These are phyloP conservation scores for Cyberlindnera maritima DNA, from an alignment of 805 yeast species.

Conservation along the genomic window DNA sequence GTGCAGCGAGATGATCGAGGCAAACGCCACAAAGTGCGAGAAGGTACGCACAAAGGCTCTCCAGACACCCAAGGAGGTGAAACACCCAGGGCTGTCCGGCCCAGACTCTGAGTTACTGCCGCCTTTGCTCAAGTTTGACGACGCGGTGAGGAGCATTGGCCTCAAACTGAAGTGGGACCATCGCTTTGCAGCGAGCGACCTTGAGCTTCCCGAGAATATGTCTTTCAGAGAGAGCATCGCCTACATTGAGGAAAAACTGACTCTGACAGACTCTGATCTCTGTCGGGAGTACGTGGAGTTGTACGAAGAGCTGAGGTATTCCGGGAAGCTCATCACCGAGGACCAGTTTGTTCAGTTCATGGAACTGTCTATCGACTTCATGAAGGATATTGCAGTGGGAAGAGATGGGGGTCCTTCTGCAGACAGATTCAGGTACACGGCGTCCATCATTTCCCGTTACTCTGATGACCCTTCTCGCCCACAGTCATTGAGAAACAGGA, in stretches of 20 bases:
- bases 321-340: slow-evolving; percentile 58
- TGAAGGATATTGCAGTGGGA: slow-evolving; percentile 22
- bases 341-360: slow-evolving; percentile 60
- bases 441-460: slow-evolving; percentile 7
- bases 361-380: slow-evolving; percentile 36
- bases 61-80: slow-evolving; percentile 40
- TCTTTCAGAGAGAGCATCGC: slow-evolving; percentile 43
- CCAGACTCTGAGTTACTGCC: slow-evolving; percentile 38
- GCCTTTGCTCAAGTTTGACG: slow-evolving; percentile 44
- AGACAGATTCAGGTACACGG: slow-evolving; percentile 1
- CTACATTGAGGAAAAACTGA: slow-evolving; percentile 29
- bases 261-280: slow-evolving; percentile 19
- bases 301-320: slow-evolving; percentile 69
- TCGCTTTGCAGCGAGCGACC: slow-evolving; percentile 33
- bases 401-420: slow-evolving; percentile 3
- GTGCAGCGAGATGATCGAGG: slow-evolving; percentile 38
- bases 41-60: slow-evolving; percentile 37
- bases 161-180: slow-evolving; percentile 54
- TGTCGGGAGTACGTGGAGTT: slow-evolving; percentile 40
- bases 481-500: slow-evolving; percentile 7
- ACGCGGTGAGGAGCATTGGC: slow-evolving; percentile 57
- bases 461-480: slow-evolving; percentile 7
- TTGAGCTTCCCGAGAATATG: slow-evolving; percentile 35
- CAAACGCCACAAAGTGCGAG: slow-evolving; percentile 42
- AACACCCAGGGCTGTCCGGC: slow-evolving; percentile 52